A percentile compares a stretch with the other conserved stretches of the same genome.
Evolutionary conservation across 2,329 filamentous ascomycete species (phyloP).

Genomic region (Fonsecaea multimorphosa): DNA sequence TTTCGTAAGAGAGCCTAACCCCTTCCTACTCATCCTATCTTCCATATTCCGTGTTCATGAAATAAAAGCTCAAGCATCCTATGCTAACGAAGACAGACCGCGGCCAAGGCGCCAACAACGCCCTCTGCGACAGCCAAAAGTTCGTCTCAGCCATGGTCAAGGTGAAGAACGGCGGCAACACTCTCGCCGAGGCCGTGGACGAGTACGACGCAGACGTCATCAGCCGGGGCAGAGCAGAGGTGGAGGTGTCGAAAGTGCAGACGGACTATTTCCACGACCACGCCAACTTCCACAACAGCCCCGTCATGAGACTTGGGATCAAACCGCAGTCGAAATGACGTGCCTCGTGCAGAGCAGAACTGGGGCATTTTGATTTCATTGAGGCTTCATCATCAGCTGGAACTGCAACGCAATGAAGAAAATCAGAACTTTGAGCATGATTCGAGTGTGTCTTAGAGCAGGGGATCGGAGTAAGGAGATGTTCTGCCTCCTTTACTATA

Average conservation of each 20-base stretch:
- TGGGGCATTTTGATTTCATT: background rate
- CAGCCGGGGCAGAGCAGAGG: slow-evolving; percentile 28
- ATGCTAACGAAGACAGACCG: slow-evolving; percentile 23
- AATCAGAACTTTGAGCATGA: too few relatives aligned
- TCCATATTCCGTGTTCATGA: slow-evolving; percentile 41
- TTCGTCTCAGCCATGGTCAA: slow-evolving; percentile 35
- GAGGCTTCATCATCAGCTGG: background rate
- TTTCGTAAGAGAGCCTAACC: slow-evolving; percentile 28
- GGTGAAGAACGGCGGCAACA: slow-evolving; percentile 23
- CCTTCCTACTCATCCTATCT: slow-evolving; percentile 47
- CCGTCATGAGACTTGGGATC: slow-evolving; percentile 34
- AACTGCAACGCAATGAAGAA: too few relatives aligned
- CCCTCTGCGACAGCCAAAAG: slow-evolving; percentile 32
- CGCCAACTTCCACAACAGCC: slow-evolving; percentile 31
- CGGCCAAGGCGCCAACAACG: slow-evolving; percentile 37
- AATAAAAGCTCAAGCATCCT: background rate
- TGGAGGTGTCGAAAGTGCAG: slow-evolving; percentile 32
- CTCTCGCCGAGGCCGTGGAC: slow-evolving; percentile 30
- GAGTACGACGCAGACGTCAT: slow-evolving; percentile 35
- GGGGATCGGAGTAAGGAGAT: background rate
- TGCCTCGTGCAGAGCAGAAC: too few relatives aligned
- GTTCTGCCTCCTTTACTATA: background rate
- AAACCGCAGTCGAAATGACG: slow-evolving; percentile 15
- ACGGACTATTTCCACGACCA: slow-evolving; percentile 34
- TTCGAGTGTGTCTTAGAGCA: too few relatives aligned